phyloP scores from a whole-genome alignment of 768 basidiomycete genomes.

The Clitopilus passeckerianus region DNA sequence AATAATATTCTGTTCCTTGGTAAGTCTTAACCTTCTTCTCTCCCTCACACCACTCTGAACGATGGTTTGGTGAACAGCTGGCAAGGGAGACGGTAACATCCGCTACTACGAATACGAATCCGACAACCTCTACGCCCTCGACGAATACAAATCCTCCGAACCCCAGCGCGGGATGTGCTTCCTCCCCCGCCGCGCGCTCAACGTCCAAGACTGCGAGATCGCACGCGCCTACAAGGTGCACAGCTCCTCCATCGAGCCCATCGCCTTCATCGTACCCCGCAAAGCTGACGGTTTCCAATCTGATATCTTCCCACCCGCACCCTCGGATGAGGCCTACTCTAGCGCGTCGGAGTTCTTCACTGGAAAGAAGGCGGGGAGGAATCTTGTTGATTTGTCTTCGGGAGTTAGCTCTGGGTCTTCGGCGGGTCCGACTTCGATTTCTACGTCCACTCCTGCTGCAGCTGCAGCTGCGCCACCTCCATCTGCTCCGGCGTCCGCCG shows the following conservation, averaged over 20 bases:
- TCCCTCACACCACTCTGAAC: not conserved
- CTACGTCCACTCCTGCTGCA: slow-evolving; percentile 27
- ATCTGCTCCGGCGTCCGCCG: slow-evolving; percentile 13
- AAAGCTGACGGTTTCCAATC: slow-evolving; percentile 97
- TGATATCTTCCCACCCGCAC: slow-evolving; percentile 93
- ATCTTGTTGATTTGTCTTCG: slow-evolving; percentile 76
- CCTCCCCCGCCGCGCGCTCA: slow-evolving; percentile 88
- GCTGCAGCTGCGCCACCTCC: slow-evolving; percentile 13
- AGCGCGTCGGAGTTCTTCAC: slow-evolving; percentile 83
- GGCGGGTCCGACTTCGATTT: slow-evolving; percentile 21
- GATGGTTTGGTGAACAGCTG: slow-evolving; percentile 42
- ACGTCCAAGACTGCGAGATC: slow-evolving; percentile 89
- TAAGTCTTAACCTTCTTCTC: slow-evolving; percentile 22
- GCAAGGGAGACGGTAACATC: slow-evolving; percentile 96
- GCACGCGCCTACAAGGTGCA: slow-evolving; percentile 90
- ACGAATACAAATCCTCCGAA: slow-evolving; percentile 85
- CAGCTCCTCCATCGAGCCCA: slow-evolving; percentile 73
- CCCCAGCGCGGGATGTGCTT: slow-evolving; percentile 98
- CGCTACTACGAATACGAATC: slow-evolving; percentile 96
- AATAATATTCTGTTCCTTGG: slow-evolving; percentile 87
- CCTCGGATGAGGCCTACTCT: slow-evolving; percentile 74
- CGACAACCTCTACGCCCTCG: slow-evolving; percentile 69
- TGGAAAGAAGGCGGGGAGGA: slow-evolving; percentile 75
- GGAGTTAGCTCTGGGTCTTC: slow-evolving; percentile 35
- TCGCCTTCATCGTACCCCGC: slow-evolving; percentile 93